Base-by-base conservation (phyloP, 2,329 filamentous ascomycete species). In the Fusarium sp. region DNA sequence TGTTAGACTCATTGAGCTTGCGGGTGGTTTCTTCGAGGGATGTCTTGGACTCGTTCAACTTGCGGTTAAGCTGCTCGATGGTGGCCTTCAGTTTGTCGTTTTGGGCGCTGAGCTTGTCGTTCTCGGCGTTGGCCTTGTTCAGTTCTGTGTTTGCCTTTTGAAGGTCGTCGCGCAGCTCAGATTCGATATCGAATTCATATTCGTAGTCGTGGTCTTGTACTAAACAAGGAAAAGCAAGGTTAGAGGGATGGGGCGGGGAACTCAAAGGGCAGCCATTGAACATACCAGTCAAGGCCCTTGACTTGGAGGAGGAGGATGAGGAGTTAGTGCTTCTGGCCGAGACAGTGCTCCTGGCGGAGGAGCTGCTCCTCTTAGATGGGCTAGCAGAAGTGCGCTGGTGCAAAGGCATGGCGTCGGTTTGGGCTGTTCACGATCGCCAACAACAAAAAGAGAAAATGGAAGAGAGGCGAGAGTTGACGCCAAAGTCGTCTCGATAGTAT, bases 21-120 rank as follows among this genome's bases (percentile, higher is more conserved):
- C 58, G 64, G 52, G 42, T 63, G 29, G 64, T 44, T 41, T 61
- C 57, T 26, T 74, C 68, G 29, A 70, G 62, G 20, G 65, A 62
- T 20, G 57, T 50, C 63, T 72, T 75, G 29, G 62, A 59, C 42
- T 78, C 75, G 23, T 75, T 71, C 28, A 78, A 62, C 64, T 77
- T 78, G 59, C 74, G 72, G 53, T 63, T 77, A 49, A 75, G 73
- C 56, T 73, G 66, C 35, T 78, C 74, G 38, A 74, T 69, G 47
- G 69, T 68, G 18, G 50, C 57, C 57, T 76, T 71, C 60, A 77
- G 75, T 47, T 75, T 76, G 46, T 76, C 74, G 37, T 68, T 75
- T 26, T 76, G 74, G 49, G 68, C 59, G 29, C 58, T 71, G 57
- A 77, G 74, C 21, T 76, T 76, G 47, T 76, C 74, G 39, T 69